Evolutionary conservation across 2,329 filamentous ascomycete genomes (phyloP), one percentile per base, ranked within the genome.

Genomic region (Colletotrichum sp.): DNA sequence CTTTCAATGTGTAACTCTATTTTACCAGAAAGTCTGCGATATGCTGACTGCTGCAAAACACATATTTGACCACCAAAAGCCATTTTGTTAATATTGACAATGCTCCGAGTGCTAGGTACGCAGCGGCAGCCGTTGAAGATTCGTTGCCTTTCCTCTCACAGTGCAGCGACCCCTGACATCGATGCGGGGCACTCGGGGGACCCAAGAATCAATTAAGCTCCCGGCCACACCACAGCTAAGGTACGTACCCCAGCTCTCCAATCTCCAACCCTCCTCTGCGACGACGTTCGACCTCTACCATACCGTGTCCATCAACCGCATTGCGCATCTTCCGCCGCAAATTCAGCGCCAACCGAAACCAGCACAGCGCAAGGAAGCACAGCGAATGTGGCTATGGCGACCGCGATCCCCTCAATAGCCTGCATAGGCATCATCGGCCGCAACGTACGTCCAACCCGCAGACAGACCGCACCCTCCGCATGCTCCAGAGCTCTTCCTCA

Each of bases 371-470:
- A 34, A 70, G 24, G 24, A 38, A 55, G 58, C 48, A 55, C 34
- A 16, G 58, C 64, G 69, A 34, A 24, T 62, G 58, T 43, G 36
- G 21, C 60, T 38, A 93, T 92, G 91, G 89, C 91, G 79, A 88
- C 89, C 78, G 87, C 91, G 72, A 91, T 92, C 81, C 94, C 96
- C 34, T 95, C 94, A 43, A 97, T 98, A 85, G 96, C 95, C 84
- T 98, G 96, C 83, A 93, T 99, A 80, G 96, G 96, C 84, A 90
- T 98, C 68, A 97, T 99, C 81, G 96, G 97, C 79, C 96, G 97
- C 86, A 94, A 97, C 85, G 96, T 98, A 89, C 80, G 89, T 83
- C 38, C 58, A 30, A 52, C 15, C 32, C 32, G 28, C 52, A 28
- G n/a, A 38, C 26, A 58, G 18, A 65, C 48, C 52, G 8, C 61